Base-by-base conservation (phyloP, 1,284 basidiomycete species). In the Papiliotrema fonsecae region DNA sequence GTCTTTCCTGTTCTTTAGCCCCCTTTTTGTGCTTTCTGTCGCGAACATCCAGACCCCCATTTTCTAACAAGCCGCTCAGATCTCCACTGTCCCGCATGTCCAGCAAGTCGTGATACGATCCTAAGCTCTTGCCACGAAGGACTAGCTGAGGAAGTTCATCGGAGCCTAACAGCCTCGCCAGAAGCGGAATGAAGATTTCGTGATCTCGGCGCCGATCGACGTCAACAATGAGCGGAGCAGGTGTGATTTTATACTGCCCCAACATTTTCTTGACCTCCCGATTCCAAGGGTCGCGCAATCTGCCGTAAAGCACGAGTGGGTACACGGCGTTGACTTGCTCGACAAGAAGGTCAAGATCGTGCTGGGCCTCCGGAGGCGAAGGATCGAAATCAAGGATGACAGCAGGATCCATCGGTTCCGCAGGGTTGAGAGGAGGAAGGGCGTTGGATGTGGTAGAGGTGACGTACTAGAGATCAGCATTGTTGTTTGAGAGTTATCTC, bases 331-430 rank as follows among this genome's bases (percentile, higher is more conserved):
- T 88, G 19, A 84, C 80, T 39, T 73, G 67, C 21, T 62, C 55
- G 38, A 64, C 58, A 37, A 74, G 62, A n/a, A 69, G 45, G 27
- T 58, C 55, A 40, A 72, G 57, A 50, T 74, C 69, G 4, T 65
- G 61, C 39, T 81, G 77, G 9, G 75, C 73, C 1, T 82, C 81
- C 13, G 78, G 77, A 5, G 74, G 70, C 13, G 82, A 77, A 0
- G 85, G 84, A 68, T 91, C 86, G 67, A 91, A 91, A 62, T 88
- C 88, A 47, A 92, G 78, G 11, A 92, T 79, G 46, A 88, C 78
- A 54, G 84, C 78, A 2, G 88, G 86, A 65, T 89, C 85, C 50
- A 91, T 80, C 0, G 86, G 81, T 18, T 64, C 56, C 5, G 76
- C 58, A 0, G 87, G 83, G 65, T 90, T 81, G 42, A 89, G 78